phyloP scores from a whole-genome alignment of 257 asterid species.

The Petrea volubilis region DNA sequence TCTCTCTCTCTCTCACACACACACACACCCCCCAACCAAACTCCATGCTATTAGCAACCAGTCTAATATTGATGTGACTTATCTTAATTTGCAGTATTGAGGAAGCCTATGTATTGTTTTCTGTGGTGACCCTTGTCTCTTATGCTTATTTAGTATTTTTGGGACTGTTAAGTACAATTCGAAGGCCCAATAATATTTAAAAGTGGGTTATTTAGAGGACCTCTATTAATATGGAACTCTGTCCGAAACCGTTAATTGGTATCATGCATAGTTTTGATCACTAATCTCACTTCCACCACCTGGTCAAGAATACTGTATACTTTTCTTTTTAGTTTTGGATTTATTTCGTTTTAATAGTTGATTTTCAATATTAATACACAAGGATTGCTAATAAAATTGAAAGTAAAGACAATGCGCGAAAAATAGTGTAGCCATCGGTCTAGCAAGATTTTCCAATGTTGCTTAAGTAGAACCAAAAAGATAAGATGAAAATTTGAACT shows the following conservation, averaged over 20 bases:
- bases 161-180: neutral
- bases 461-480: no score
- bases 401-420: no score
- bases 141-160: neutral
- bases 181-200: neutral
- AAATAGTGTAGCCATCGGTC: no score
- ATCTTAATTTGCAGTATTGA: neutral
- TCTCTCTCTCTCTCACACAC: neutral
- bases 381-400: no score
- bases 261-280: neutral
- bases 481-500: no score
- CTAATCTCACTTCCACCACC: constrained; percentile 2
- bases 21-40: no score
- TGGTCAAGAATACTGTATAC: neutral
- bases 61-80: neutral
- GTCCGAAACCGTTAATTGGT: neutral
- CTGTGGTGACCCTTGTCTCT: neutral
- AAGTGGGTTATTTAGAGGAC: neutral
- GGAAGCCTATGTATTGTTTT: neutral
- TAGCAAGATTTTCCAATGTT: no score
- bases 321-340: constrained; percentile 3
- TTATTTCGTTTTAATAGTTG: neutral
- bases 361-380: no score
- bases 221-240: neutral
- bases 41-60: constrained; percentile 1